Evolutionary conservation across 495 filamentous ascomycete genomes (phyloP), one percentile per base, ranked within the genome.

Genomic region (Neurospora sp.): DNA sequence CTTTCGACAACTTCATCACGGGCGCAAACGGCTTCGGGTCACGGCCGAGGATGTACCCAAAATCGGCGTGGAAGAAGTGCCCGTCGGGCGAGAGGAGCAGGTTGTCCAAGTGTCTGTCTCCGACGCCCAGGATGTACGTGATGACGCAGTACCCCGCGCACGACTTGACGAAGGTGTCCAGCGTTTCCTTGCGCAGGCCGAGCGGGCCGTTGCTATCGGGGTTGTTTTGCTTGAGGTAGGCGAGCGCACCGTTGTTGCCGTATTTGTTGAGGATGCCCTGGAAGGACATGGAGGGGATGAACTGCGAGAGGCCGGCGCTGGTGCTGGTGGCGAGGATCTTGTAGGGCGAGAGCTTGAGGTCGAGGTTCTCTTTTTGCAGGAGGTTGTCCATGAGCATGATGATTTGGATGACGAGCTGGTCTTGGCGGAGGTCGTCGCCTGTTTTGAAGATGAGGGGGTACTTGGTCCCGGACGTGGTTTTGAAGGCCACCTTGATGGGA

Each of bases 121-220:
- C 96, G 38, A 99, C 96, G 39, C 96, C 96, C n/a, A 99, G 90
- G 42, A 99, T 90, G 82, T 98, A 99, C 0, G 96, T 99, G 78
- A 99, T 98, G 23, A 99, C 96, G 80, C 96, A 98, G 82, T 99
- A 99, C 35, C 96, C 96, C 3, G 96, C 96, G 78, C 96, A 97
- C 20, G 93, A 96, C 78, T 94, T 97, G 80, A 98, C 89, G 79
- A 96, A 99, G 14, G 92, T 97, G 75, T 99, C 96, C 87, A 98
- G 92, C 0, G 93, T 90, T 71, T 97, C 94, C 77, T 94, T 93
- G 69, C 94, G 91, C 31, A 99, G 91, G 4, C 96, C 94, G 0
- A 96, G 86, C 0, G 94, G 92, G 9, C 91, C 91, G 35, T 85
- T 87, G 14, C 91, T 89, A 79, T 98, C 95, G 2, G 96, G 96